phyloP scores from a whole-genome alignment of 2,329 filamentous ascomycete species.

The Monosporascus ibericus region DNA sequence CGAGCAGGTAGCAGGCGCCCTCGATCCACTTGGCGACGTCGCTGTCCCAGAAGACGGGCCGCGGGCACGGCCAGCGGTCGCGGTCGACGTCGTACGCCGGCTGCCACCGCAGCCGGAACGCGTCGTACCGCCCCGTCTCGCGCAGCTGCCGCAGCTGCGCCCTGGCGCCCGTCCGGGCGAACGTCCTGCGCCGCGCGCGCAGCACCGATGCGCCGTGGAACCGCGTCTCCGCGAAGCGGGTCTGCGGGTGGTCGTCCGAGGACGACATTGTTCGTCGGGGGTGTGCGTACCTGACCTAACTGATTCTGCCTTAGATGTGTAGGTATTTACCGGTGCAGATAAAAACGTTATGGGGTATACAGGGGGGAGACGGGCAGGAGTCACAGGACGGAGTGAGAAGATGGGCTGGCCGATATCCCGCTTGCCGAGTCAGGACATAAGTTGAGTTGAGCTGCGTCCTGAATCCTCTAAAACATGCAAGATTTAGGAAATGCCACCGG shows the following conservation, averaged over 20 bases:
- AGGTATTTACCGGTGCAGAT: too few relatives aligned
- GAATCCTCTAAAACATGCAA: too few relatives aligned
- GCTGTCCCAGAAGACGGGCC: slow-evolving; percentile 55
- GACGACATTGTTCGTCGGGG: slow-evolving; percentile 46
- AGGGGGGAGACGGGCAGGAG: too few relatives aligned
- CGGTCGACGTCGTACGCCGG: slow-evolving; percentile 41
- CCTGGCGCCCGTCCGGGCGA: slow-evolving; percentile 33
- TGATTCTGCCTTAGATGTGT: too few relatives aligned
- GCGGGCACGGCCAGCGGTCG: slow-evolving; percentile 50
- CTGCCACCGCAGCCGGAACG: slow-evolving; percentile 53
- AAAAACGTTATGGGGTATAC: too few relatives aligned
- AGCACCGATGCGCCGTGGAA: slow-evolving; percentile 32
- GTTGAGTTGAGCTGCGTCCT: too few relatives aligned
- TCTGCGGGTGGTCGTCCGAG: slow-evolving; percentile 23
- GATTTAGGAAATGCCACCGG: too few relatives aligned
- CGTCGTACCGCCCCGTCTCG: slow-evolving; percentile 49
- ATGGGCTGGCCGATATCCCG: too few relatives aligned
- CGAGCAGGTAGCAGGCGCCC: slow-evolving; percentile 52
- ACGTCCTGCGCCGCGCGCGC: slow-evolving; percentile 24
- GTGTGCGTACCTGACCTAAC: not conserved
- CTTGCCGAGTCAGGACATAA: too few relatives aligned
- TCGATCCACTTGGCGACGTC: slow-evolving; percentile 55
- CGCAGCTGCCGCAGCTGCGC: slow-evolving; percentile 48
- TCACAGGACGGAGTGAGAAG: too few relatives aligned
- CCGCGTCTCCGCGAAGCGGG: slow-evolving; percentile 28